These are phyloP conservation scores for Neonectria neomacrospora DNA, from an alignment of 2,329 filamentous ascomycete species.

Conservation along the genomic window DNA sequence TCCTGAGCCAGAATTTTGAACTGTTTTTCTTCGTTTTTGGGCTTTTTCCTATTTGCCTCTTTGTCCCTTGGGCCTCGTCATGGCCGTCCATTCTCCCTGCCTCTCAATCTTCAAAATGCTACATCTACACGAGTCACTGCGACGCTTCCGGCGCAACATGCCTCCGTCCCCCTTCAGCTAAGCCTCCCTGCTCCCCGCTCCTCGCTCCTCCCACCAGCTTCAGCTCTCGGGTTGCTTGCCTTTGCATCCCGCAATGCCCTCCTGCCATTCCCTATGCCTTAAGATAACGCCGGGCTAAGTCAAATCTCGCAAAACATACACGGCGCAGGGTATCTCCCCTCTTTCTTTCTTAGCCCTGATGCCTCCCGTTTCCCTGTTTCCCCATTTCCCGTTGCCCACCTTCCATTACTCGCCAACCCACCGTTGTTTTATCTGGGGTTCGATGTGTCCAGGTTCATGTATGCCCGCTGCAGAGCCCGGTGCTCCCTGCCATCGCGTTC, in stretches of 20 bases:
- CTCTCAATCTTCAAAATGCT: slow-evolving; percentile 13
- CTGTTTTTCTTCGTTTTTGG: slow-evolving; percentile 14
- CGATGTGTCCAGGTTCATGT: slow-evolving; percentile 62
- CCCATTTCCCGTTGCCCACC: not conserved
- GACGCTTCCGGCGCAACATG: slow-evolving; percentile 14
- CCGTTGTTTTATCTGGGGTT: slow-evolving; percentile 52
- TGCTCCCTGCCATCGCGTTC: slow-evolving; percentile 80
- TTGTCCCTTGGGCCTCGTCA: not conserved
- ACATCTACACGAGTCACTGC: slow-evolving; percentile 20
- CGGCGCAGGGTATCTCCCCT: slow-evolving; percentile 48
- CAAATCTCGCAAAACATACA: slow-evolving; percentile 46
- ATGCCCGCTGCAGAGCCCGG: slow-evolving; percentile 69
- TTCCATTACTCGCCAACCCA: slow-evolving; percentile 31
- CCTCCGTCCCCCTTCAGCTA: slow-evolving; percentile 7
- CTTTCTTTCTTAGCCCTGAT: slow-evolving; percentile 33
- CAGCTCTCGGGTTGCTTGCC: not conserved
- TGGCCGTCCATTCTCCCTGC: not conserved
- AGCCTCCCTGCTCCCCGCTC: slow-evolving; percentile 5
- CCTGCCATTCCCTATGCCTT: slow-evolving; percentile 39
- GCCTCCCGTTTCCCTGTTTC: slow-evolving; percentile 11
- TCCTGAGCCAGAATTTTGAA: slow-evolving; percentile 16
- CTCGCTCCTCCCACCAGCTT: slow-evolving; percentile 2
- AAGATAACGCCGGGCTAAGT: slow-evolving; percentile 52
- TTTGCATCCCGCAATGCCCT: slow-evolving; percentile 20
- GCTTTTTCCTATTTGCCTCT: slow-evolving; percentile 11